Conservation (phyloP, 2,329 filamentous ascomycete species). For the Alternaria sp. region DNA sequence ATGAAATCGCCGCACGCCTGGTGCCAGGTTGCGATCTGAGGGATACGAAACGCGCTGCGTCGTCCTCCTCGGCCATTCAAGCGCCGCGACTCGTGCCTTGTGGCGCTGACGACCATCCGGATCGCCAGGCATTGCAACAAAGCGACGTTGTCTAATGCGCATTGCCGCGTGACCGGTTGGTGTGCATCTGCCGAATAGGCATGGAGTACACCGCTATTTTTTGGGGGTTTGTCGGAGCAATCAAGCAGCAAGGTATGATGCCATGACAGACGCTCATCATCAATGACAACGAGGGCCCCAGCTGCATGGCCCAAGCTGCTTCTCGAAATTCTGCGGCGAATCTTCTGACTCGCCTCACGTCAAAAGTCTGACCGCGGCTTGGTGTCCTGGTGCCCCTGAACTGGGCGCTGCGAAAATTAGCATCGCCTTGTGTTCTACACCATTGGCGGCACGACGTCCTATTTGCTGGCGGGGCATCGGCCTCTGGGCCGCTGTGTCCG, state of each 20-base stretch:
- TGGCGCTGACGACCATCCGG: constrained; percentile 26
- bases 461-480: constrained; percentile 44
- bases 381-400: constrained; percentile 32
- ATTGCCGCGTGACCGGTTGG: constrained; percentile 23
- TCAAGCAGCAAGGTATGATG: constrained; percentile 33
- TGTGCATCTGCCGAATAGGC: constrained; percentile 10
- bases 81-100: constrained; percentile 80
- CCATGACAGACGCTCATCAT: constrained; percentile 22
- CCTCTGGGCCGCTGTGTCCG: constrained; percentile 26
- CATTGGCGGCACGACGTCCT: constrained; percentile 23
- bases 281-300: constrained; percentile 14
- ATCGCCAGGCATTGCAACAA: constrained; percentile 28
- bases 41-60: constrained; percentile 38
- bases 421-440: constrained; percentile 3
- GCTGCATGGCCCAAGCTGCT: constrained; percentile 31
- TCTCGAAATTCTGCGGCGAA: constrained; percentile 36
- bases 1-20: constrained; percentile 33
- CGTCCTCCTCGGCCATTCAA: constrained; percentile 21
- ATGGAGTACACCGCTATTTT: constrained; percentile 41
- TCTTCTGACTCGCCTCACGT: constrained; percentile 37
- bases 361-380: constrained; percentile 20
- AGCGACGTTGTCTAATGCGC: constrained; percentile 23
- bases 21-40: constrained; percentile 16
- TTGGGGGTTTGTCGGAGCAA: constrained; percentile 29
- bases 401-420: constrained; percentile 17